phyloP scores from a whole-genome alignment of 306 rosid species.

The Sphenostylis stenocarpa region DNA sequence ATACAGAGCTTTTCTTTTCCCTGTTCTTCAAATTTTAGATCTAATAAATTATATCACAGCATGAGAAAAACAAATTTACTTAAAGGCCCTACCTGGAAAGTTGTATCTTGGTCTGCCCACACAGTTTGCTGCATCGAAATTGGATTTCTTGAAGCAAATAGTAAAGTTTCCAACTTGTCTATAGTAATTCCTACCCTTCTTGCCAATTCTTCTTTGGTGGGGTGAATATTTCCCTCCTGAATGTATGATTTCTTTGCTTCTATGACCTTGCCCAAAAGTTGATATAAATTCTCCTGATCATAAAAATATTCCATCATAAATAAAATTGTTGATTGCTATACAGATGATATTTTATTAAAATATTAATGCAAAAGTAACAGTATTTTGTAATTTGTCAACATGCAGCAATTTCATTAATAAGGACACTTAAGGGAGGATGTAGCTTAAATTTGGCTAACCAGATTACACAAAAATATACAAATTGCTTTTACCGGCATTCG shows the following conservation, averaged over 20 bases:
- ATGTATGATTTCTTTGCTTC: slow-evolving; percentile 71
- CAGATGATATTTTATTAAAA: not conserved
- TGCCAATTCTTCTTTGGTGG: slow-evolving; percentile 82
- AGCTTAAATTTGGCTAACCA: slow-evolving; percentile 17
- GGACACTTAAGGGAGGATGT: slow-evolving; percentile 10
- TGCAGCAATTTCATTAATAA: slow-evolving; percentile 12
- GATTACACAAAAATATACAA: not conserved
- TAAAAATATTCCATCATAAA: not conserved
- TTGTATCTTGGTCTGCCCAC: slow-evolving; percentile 83
- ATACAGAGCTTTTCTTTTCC: slow-evolving; percentile 2
- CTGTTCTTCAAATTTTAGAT: slow-evolving; percentile 17
- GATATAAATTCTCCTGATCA: slow-evolving; percentile 74
- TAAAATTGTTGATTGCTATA: slow-evolving; percentile 12
- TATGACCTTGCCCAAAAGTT: slow-evolving; percentile 62
- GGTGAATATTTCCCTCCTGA: slow-evolving; percentile 69
- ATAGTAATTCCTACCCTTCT: slow-evolving; percentile 63
- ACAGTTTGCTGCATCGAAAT: slow-evolving; percentile 82
- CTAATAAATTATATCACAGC: not conserved
- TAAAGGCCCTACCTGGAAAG: slow-evolving; percentile 71
- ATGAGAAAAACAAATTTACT: slow-evolving; percentile 6
- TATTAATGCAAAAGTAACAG: not conserved
- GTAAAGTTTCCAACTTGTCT: slow-evolving; percentile 66
- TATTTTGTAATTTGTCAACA: slow-evolving; percentile 16
- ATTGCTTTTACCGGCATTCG: slow-evolving; percentile 72
- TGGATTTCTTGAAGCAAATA: slow-evolving; percentile 64